Percentiles rank a stretch among this genome's conserved stretches.
These are phyloP conservation scores for Ploettnerulaceae sp. DNA, from an alignment of 2,329 filamentous ascomycete genomes.

Conservation along the genomic window DNA sequence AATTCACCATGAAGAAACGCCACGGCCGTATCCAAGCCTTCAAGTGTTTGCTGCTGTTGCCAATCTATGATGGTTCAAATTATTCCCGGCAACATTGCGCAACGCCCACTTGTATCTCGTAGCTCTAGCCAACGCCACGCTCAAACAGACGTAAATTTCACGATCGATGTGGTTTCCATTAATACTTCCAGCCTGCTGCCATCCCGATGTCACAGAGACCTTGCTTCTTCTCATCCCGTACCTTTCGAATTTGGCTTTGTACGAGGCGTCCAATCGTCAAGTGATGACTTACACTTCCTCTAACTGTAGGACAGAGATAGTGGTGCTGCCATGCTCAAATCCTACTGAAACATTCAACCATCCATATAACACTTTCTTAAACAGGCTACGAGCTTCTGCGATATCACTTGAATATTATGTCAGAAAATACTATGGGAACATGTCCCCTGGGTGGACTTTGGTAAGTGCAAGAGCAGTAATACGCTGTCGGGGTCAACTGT, in stretches of 20 bases:
- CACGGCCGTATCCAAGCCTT: background rate
- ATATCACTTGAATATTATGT: background rate
- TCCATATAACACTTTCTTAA: background rate
- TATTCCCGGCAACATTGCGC: background rate
- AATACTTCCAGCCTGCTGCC: background rate
- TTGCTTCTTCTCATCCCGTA: background rate
- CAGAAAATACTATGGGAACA: background rate
- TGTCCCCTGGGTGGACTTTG: constrained; percentile 4
- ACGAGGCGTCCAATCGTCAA: background rate
- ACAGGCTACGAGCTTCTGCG: background rate
- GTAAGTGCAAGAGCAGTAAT: background rate
- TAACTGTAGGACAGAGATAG: background rate
- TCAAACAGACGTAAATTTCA: background rate
- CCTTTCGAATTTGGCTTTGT: background rate
- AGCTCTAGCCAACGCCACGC: background rate
- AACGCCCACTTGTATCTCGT: background rate
- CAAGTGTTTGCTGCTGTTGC: background rate
- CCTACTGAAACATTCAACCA: background rate
- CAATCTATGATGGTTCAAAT: background rate
- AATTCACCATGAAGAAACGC: too few species aligned
- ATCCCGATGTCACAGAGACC: background rate
- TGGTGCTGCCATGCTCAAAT: background rate
- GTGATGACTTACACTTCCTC: background rate
- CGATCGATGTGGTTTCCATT: background rate
- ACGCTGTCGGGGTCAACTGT: background rate